Conservation (phyloP, 1,284 basidiomycete species). For the Inonotus hispidus region DNA sequence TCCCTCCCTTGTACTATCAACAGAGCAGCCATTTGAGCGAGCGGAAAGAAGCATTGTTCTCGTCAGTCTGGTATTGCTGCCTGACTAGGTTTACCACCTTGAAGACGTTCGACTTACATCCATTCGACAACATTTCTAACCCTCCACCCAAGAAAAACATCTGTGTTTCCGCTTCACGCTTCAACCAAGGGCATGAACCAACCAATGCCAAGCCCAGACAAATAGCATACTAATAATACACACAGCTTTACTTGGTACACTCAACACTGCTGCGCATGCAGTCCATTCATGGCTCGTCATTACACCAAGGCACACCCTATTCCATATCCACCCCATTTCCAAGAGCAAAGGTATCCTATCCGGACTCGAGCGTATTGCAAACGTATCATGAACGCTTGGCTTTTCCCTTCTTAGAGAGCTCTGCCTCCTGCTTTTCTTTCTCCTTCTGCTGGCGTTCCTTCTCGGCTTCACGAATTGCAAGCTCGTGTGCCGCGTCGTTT, state of each 20-base stretch:
- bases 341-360: not conserved
- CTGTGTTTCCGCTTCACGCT: not conserved
- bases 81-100: no score
- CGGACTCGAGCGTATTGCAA: not conserved
- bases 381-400: slow-evolving; percentile 8
- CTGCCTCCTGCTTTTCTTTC: slow-evolving; percentile 37
- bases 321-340: not conserved
- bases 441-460: slow-evolving; percentile 54
- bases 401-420: slow-evolving; percentile 36
- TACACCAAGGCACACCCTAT: not conserved
- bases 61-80: no score
- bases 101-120: no score
- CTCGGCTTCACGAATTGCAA: slow-evolving; percentile 66
- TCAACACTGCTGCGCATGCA: not conserved
- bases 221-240: not conserved
- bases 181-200: not conserved
- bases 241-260: not conserved
- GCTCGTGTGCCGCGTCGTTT: slow-evolving; percentile 85
- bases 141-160: not conserved
- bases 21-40: no score
- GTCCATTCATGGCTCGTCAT: not conserved
- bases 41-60: no score
- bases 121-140: no score
- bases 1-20: no score
- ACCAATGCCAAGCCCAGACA: not conserved